Percentiles rank a stretch among this genome's conserved stretches.
Evolutionary conservation across 1,284 basidiomycete species (phyloP).

Genomic region (Chalciporus sp.): DNA sequence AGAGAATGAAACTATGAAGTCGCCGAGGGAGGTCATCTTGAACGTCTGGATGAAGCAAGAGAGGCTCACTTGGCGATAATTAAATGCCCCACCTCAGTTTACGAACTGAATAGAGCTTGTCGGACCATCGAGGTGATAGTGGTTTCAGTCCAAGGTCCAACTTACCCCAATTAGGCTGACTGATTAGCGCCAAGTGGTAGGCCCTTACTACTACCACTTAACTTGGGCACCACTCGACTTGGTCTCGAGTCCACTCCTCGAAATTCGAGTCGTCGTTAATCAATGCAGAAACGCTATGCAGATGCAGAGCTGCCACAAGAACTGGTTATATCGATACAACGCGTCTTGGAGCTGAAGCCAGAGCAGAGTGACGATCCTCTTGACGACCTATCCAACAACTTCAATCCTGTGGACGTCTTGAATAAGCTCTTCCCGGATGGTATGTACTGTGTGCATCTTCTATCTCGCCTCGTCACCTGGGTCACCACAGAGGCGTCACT

Average conservation of each 20-base stretch:
- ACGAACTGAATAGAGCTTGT: not conserved
- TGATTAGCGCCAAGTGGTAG: not conserved
- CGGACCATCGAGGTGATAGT: not conserved
- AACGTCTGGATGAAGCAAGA: not conserved
- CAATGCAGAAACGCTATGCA: constrained; percentile 25
- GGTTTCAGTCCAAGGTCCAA: not conserved
- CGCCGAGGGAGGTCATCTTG: constrained; percentile 26
- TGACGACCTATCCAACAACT: constrained; percentile 58
- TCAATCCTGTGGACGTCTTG: constrained; percentile 59
- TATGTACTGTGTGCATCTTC: constrained; percentile 36
- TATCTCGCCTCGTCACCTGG: constrained; percentile 1
- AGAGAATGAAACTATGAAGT: constrained; percentile 22
- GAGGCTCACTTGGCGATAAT: not conserved
- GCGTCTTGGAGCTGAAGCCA: constrained; percentile 58
- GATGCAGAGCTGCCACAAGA: constrained; percentile 63
- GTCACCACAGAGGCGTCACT: constrained; percentile 62
- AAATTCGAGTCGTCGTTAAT: constrained; percentile 1
- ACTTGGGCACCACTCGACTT: not conserved
- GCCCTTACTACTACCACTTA: not conserved
- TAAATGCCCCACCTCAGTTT: not conserved
- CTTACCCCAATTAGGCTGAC: not conserved
- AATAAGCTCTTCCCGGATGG: constrained; percentile 80
- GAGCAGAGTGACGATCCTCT: constrained; percentile 52
- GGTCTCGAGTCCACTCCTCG: not conserved
- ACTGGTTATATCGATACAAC: constrained; percentile 66